A percentile compares a stretch with the other conserved stretches of the same genome.
Evolutionary conservation across 2,329 filamentous ascomycete species (phyloP).

Genomic region (Cytospora leucostoma): DNA sequence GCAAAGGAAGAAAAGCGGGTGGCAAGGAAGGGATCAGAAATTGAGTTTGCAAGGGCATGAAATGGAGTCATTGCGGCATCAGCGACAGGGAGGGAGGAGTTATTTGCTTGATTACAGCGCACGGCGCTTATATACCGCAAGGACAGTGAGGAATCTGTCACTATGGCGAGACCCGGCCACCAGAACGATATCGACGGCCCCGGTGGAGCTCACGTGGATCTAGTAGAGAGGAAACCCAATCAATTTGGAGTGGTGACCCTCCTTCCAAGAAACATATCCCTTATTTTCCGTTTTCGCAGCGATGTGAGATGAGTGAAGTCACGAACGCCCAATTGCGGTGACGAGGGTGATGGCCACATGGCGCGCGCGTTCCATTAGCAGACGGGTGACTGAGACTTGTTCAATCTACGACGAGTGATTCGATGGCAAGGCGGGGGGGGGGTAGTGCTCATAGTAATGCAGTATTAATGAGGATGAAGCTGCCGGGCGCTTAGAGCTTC

Average conservation of each 20-base stretch:
- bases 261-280: conserved; percentile 4
- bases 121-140: conserved; percentile 9
- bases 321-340: conserved; percentile 10
- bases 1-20: neutral
- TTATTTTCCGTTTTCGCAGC: neutral
- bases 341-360: neutral
- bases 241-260: conserved; percentile 2
- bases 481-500: conserved; percentile 15
- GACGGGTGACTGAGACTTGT: neutral
- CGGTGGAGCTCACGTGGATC: neutral
- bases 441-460: neutral
- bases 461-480: neutral
- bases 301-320: conserved; percentile 11
- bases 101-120: conserved; percentile 14
- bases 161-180: conserved; percentile 3
- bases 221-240: conserved; percentile 9
- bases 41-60: conserved; percentile 2
- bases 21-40: neutral
- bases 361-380: conserved; percentile 14
- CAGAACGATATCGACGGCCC: conserved; percentile 4
- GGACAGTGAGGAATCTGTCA: neutral
- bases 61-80: conserved; percentile 23
- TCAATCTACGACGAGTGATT: neutral
- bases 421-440: neutral
- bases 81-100: conserved; percentile 23